Conservation (phyloP, 2,329 filamentous ascomycete species). For the Botrytis hyacinthi region DNA sequence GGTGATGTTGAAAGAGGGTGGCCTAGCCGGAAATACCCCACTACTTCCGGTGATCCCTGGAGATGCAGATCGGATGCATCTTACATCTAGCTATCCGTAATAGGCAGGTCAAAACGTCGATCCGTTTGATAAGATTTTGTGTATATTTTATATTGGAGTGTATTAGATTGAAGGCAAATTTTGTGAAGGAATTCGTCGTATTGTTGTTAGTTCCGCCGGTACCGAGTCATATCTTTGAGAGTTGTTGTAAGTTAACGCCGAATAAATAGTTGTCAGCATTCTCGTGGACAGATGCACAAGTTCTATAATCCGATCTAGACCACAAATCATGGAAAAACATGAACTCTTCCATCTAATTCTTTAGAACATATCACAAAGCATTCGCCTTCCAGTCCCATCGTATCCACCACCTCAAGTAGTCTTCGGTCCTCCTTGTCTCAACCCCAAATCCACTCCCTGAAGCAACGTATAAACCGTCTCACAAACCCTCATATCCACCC, state of each 20-base stretch:
- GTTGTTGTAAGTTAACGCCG: neutral
- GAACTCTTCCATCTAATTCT: neutral
- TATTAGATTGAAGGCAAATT: neutral
- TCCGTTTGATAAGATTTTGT: neutral
- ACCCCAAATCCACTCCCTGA: slow-evolving; percentile 28
- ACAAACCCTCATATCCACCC: slow-evolving; percentile 53
- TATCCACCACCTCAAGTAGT: neutral
- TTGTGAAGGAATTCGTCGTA: neutral
- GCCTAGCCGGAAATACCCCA: neutral
- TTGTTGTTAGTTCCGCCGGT: too few species aligned
- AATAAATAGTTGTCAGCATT: neutral
- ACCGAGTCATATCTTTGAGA: neutral
- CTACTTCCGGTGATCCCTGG: neutral
- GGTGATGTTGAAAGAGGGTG: neutral
- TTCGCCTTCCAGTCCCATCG: neutral
- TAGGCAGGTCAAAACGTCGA: neutral
- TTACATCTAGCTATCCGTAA: neutral
- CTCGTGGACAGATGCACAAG: neutral
- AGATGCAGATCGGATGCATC: neutral
- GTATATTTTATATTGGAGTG: neutral
- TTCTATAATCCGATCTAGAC: neutral
- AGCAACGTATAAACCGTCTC: slow-evolving; percentile 41
- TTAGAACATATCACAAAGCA: neutral
- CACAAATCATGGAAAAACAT: neutral
- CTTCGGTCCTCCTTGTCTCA: slow-evolving; percentile 4